Base-by-base conservation (phyloP, 805 yeast species). In the Ogataea siamensis region DNA sequence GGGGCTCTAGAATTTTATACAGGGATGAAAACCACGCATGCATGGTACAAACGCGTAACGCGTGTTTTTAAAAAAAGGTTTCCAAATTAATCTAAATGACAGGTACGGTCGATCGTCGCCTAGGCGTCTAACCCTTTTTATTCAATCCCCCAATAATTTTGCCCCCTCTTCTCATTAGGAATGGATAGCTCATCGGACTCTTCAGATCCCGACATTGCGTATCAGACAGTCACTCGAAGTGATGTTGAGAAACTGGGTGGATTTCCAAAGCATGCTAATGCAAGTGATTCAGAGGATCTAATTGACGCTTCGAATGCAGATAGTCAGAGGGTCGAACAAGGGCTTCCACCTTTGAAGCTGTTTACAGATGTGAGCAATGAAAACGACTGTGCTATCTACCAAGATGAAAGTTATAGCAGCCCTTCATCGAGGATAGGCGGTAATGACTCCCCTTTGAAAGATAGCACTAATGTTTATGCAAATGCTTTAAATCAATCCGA, bases 121-220 rank as follows among this genome's bases (percentile, higher is more conserved):
- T 4, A 19, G 27, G 34, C 40, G 40, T 20, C 31, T 29, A 29
- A 19, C 34, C 40, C 40, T 25, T 31, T 37, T 37, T 22, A 11
- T 22, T 22, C 25, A n/a, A n/a, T 11, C 25, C 25, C 25, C n/a
- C 25, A 22, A 7, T 22, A 22, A 11, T 34, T 26, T n/a, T 15
- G 8, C 9, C 4, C 17, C n/a, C 13, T n/a, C n/a, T n/a, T n/a
- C n/a, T n/a, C n/a, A n/a, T n/a, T n/a, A n/a, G n/a, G n/a, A n/a
- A 26, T 24, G 20, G 15, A 21, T 12, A 33, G 26, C 21, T 44
- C 49, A 12, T 40, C 45, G 2, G 36, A 29, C 11, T 32, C 40
- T 24, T 51, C 55, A 4, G 53, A 51, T 28, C 45, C 49, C 1
- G 43, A 42, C 19, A 39, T 47, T n/a, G 44, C 51, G 9, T 50